Evolutionary conservation across 441 rosid species (phyloP).

Genomic region (Isatis lusitanica): DNA sequence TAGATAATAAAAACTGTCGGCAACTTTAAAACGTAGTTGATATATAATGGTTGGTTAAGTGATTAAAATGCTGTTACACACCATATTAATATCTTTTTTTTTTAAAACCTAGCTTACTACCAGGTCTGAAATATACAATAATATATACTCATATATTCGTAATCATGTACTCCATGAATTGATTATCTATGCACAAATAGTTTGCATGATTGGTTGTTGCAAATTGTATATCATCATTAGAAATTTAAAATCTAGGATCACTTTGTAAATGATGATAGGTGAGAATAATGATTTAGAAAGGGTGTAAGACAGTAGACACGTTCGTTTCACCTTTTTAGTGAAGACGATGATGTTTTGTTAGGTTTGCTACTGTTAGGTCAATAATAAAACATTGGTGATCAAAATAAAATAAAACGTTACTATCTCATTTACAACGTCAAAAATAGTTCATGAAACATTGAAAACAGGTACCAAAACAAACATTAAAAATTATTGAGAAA

Average conservation of each 20-base stretch:
- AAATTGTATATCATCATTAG: neutral
- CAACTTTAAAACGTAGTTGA: neutral
- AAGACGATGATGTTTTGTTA: neutral
- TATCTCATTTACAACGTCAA: neutral
- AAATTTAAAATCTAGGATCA: neutral
- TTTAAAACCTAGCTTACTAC: neutral
- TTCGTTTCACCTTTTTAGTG: neutral
- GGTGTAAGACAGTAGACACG: neutral
- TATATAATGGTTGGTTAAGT: neutral
- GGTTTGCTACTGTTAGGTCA: neutral
- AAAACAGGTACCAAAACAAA: neutral
- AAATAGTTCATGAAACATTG: neutral
- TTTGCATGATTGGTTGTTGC: slow-evolving; percentile 4
- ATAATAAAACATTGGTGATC: neutral
- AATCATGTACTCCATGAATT: neutral
- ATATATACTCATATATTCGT: neutral
- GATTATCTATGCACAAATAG: neutral
- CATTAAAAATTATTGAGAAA: neutral
- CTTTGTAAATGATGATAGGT: neutral
- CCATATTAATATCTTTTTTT: neutral
- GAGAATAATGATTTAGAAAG: neutral
- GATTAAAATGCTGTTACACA: neutral
- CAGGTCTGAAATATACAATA: neutral
- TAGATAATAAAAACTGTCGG: neutral
- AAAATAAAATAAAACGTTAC: neutral